Percentiles rank a stretch among this genome's conserved stretches.
These are phyloP conservation scores for Entoloma clypeatum DNA, from an alignment of 1,284 basidiomycete genomes.

Conservation along the genomic window DNA sequence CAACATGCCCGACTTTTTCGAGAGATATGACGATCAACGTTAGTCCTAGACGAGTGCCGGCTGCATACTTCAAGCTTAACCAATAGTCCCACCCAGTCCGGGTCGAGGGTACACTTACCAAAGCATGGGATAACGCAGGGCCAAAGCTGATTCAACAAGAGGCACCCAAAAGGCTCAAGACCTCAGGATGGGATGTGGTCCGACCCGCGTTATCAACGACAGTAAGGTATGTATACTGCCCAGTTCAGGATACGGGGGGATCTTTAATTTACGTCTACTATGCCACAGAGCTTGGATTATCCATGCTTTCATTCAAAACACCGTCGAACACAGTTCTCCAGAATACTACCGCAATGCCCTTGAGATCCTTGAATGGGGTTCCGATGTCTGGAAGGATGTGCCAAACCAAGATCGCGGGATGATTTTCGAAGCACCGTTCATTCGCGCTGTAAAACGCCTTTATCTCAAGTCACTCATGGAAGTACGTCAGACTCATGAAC, in stretches of 20 bases:
- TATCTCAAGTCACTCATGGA: constrained; percentile 29
- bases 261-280: neutral
- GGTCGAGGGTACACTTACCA: constrained; percentile 24
- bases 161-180: constrained; percentile 28
- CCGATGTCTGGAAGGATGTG: constrained; percentile 30
- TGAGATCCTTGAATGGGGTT: constrained; percentile 38
- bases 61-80: neutral
- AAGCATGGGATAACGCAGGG: constrained; percentile 31
- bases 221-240: constrained; percentile 31
- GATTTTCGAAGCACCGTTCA: constrained; percentile 26
- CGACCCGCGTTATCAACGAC: constrained; percentile 36
- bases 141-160: constrained; percentile 30
- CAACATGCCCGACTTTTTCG: constrained; percentile 13
- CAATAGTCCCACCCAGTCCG: constrained; percentile 21
- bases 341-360: constrained; percentile 29
- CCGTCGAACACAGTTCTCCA: constrained; percentile 19
- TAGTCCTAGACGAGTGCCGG: constrained; percentile 1
- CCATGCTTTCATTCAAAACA: constrained; percentile 29
- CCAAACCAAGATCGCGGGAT: constrained; percentile 21
- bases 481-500: constrained; percentile 20
- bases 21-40: constrained; percentile 35
- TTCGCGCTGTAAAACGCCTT: constrained; percentile 26
- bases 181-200: constrained; percentile 36
- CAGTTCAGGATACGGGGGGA: neutral
- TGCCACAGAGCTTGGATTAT: constrained; percentile 33